Conservation (phyloP, 495 filamentous ascomycete genomes). For the Hypoxylon crocopeplum region DNA sequence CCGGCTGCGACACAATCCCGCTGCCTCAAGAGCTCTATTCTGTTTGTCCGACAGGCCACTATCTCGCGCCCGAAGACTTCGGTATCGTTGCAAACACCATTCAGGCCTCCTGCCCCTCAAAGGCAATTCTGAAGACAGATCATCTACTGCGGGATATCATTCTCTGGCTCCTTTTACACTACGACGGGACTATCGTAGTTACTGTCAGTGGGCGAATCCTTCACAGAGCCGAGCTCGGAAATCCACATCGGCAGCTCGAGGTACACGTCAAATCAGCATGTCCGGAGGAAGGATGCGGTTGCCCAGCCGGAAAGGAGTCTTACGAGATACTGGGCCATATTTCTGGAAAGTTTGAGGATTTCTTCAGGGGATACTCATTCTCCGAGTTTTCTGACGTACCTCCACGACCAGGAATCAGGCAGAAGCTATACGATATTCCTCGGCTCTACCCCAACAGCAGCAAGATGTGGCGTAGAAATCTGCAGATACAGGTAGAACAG, state of each 20-base stretch:
- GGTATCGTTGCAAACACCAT: too few species aligned
- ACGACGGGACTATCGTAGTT: background rate
- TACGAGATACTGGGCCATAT: background rate
- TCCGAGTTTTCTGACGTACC: background rate
- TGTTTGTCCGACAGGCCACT: too few species aligned
- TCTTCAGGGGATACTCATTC: background rate
- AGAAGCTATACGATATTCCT: slow-evolving; percentile 1
- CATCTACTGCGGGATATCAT: too few species aligned
- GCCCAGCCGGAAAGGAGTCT: background rate
- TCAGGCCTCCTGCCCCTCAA: too few species aligned
- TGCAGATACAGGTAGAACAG: background rate
- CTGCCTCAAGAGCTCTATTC: too few species aligned
- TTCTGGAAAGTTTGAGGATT: background rate
- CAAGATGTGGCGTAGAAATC: background rate
- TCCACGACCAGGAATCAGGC: background rate
- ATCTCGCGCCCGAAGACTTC: too few species aligned
- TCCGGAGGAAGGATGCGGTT: background rate
- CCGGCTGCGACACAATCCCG: background rate
- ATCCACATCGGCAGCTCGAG: background rate
- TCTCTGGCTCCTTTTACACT: background rate
- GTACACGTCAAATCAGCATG: background rate
- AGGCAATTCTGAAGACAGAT: too few species aligned
- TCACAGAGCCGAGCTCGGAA: background rate
- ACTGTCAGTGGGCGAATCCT: background rate
- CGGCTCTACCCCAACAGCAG: background rate